phyloP scores from a whole-genome alignment of 257 asterid species.

The Marsdenia floribunda region DNA sequence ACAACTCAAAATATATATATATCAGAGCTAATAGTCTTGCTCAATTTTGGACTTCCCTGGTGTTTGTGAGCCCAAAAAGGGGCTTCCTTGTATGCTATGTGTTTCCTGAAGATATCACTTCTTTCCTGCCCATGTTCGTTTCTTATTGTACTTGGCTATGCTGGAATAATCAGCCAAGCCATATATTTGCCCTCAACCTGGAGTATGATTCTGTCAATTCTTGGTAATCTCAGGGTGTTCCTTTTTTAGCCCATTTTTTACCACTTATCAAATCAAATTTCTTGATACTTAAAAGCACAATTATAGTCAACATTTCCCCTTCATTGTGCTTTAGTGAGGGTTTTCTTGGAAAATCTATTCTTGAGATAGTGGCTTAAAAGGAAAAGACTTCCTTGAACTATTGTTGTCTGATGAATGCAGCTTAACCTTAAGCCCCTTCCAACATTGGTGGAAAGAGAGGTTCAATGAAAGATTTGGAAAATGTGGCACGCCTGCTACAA shows the following conservation, averaged over 20 bases:
- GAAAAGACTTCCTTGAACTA: slow-evolving; percentile 54
- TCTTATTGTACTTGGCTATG: neutral
- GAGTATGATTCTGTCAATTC: neutral
- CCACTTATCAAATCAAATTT: neutral
- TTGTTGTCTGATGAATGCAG: slow-evolving; percentile 81
- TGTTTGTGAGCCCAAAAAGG: neutral
- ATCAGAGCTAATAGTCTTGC: neutral
- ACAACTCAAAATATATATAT: neutral
- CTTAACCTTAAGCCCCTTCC: slow-evolving; percentile 55
- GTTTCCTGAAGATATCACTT: neutral
- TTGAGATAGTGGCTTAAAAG: slow-evolving; percentile 28
- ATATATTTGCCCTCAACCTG: neutral
- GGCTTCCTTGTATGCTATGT: neutral
- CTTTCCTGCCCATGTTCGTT: neutral
- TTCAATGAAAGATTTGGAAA: slow-evolving; percentile 82
- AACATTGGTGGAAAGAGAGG: slow-evolving; percentile 73
- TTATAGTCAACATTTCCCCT: neutral
- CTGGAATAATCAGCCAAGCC: neutral
- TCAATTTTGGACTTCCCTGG: neutral
- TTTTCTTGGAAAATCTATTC: slow-evolving; percentile 23
- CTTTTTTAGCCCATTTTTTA: neutral
- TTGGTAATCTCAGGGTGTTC: neutral
- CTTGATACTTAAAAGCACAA: neutral
- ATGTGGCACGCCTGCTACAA: slow-evolving; percentile 61
- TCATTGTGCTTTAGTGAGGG: slow-evolving; percentile 10